A percentile compares a stretch with the other conserved stretches of the same genome.
phyloP scores from a whole-genome alignment of 768 basidiomycete genomes.

The Tulasnella calospora region DNA sequence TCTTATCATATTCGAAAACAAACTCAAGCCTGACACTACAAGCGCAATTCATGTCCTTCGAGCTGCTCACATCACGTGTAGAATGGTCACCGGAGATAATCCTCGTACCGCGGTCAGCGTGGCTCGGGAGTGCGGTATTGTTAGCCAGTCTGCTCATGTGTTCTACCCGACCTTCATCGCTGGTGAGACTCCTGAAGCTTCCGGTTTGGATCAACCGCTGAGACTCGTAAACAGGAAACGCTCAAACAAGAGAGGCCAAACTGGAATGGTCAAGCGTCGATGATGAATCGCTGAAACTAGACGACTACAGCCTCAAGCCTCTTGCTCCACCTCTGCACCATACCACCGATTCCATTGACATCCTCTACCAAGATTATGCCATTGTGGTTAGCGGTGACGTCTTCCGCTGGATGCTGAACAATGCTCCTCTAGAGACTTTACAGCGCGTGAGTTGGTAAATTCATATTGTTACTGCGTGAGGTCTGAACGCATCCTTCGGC shows the following conservation, averaged over 20 bases:
- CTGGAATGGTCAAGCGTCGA: slow-evolving; percentile 92
- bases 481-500: neutral
- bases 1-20: slow-evolving; percentile 96
- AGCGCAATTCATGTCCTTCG: slow-evolving; percentile 86
- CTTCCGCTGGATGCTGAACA: slow-evolving; percentile 97
- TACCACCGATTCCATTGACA: slow-evolving; percentile 63
- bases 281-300: slow-evolving; percentile 75
- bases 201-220: neutral
- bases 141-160: slow-evolving; percentile 83
- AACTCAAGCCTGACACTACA: slow-evolving; percentile 86
- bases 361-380: slow-evolving; percentile 80
- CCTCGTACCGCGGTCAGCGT: slow-evolving; percentile 95
- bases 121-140: slow-evolving; percentile 84
- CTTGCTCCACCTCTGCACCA: slow-evolving; percentile 63
- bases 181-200: slow-evolving; percentile 44
- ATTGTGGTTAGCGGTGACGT: slow-evolving; percentile 91
- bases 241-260: slow-evolving; percentile 45
- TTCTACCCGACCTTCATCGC: slow-evolving; percentile 75
- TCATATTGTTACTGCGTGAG: slow-evolving; percentile 31
- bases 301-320: slow-evolving; percentile 83
- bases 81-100: slow-evolving; percentile 99
- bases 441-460: slow-evolving; percentile 61
- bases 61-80: slow-evolving; percentile 82
- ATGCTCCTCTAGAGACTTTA: slow-evolving; percentile 87
- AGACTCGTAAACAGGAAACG: slow-evolving; percentile 31